Evolutionary conservation across 495 filamentous ascomycete genomes (phyloP).

Genomic region (Bombardia bombarda): DNA sequence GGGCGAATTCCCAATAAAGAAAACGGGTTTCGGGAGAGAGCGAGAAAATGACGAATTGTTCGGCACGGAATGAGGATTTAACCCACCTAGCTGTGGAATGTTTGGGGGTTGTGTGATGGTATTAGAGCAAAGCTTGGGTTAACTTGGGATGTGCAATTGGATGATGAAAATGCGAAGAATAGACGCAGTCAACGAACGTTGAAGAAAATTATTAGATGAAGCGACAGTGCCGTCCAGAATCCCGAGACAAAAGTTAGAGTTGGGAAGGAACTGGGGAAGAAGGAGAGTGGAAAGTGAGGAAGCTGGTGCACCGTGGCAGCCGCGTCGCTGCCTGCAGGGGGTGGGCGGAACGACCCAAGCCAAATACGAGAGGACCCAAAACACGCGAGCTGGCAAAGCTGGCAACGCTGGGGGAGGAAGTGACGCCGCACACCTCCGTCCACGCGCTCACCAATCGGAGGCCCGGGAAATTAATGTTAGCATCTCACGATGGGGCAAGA

Average conservation of each 20-base stretch:
- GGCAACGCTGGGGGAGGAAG: background rate
- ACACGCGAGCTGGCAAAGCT: too few species aligned
- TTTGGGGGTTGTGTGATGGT: too few species aligned
- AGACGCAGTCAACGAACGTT: slow-evolving; percentile 3
- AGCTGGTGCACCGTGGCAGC: background rate
- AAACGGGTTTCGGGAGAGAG: too few species aligned
- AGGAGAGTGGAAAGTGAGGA: background rate
- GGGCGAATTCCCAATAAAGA: too few species aligned
- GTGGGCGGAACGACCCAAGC: background rate
- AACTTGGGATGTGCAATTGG: too few species aligned
- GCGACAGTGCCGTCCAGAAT: slow-evolving; percentile 2
- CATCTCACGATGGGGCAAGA: background rate
- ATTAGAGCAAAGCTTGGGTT: too few species aligned
- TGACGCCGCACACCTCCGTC: background rate
- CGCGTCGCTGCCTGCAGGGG: background rate
- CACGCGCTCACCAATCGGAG: background rate
- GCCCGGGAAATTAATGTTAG: background rate
- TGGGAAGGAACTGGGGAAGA: slow-evolving; percentile 1
- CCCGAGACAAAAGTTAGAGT: background rate
- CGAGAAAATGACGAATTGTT: too few species aligned
- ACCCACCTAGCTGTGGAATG: too few species aligned
- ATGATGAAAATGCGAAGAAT: background rate
- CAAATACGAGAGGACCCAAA: background rate
- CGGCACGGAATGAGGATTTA: too few species aligned
- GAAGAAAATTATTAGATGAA: slow-evolving; percentile 5